These are phyloP conservation scores for Cubamyces sp. DNA, from an alignment of 768 basidiomycete species.

Conservation along the genomic window DNA sequence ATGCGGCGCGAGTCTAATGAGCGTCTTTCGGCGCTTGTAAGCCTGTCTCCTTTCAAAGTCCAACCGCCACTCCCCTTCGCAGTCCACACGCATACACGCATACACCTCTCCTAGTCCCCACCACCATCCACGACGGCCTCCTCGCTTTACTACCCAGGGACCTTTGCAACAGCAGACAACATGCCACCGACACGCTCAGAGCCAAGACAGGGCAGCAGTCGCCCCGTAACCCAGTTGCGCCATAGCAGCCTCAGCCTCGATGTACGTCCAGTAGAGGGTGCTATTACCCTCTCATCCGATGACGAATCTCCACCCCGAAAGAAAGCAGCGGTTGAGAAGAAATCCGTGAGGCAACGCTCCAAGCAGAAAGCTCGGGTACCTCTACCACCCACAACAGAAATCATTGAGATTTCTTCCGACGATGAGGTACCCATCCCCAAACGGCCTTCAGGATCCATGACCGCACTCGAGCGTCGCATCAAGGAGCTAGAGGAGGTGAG, in stretches of 20 bases:
- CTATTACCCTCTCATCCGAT: constrained; percentile 30
- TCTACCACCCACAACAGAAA: constrained; percentile 18
- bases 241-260: constrained; percentile 4
- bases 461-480: constrained; percentile 10
- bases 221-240: constrained; percentile 15
- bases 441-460: constrained; percentile 3
- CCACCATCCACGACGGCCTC: not conserved
- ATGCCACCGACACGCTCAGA: constrained; percentile 28
- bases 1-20: constrained; percentile 14
- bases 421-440: constrained; percentile 22
- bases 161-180: no score
- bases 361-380: constrained; percentile 23
- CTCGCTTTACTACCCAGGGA: no score
- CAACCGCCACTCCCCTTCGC: constrained; percentile 15
- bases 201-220: constrained; percentile 21
- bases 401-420: constrained; percentile 34
- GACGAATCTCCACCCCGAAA: constrained; percentile 23
- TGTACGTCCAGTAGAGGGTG: constrained; percentile 5
- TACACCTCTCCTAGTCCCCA: not conserved
- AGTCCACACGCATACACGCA: constrained; percentile 2
- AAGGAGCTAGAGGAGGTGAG: constrained; percentile 25
- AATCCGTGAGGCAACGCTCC: constrained; percentile 5
- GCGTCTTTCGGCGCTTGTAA: constrained; percentile 5
- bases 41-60: constrained; percentile 1
- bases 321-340: constrained; percentile 7